Conservation (phyloP, 306 rosid species). For the Medicago ruthenica region DNA sequence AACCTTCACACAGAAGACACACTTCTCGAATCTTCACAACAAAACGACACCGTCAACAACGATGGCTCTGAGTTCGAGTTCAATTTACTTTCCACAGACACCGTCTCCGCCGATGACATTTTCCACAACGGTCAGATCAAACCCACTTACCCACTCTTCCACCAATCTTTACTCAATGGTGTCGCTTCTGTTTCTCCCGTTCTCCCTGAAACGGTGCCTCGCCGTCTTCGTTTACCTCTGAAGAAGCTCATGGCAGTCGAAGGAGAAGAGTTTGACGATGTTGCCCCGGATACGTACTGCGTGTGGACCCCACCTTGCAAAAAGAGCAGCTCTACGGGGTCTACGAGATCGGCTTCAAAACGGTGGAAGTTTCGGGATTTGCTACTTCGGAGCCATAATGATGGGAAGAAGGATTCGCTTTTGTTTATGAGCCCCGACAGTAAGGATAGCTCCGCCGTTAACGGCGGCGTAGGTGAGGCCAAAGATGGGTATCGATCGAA, state of each 20-base stretch:
- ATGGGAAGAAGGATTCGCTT: slow-evolving; percentile 53
- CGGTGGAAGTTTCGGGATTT: slow-evolving; percentile 77
- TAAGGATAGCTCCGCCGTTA: slow-evolving; percentile 19
- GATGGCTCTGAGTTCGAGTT: slow-evolving; percentile 79
- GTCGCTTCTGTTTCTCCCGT: slow-evolving; percentile 10
- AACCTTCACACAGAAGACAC: not conserved
- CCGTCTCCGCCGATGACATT: slow-evolving; percentile 76
- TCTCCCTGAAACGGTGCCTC: slow-evolving; percentile 1
- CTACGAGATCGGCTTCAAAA: slow-evolving; percentile 50
- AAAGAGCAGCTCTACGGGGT: slow-evolving; percentile 61
- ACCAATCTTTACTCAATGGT: slow-evolving; percentile 47
- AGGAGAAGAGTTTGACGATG: slow-evolving; percentile 52
- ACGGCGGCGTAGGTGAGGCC: not conserved
- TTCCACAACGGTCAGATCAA: slow-evolving; percentile 83
- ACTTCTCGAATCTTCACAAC: not conserved
- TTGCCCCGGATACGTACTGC: slow-evolving; percentile 62
- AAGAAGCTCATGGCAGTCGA: slow-evolving; percentile 59
- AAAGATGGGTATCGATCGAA: slow-evolving; percentile 40
- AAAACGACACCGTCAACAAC: not conserved
- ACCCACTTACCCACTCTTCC: slow-evolving; percentile 69
- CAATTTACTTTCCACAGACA: slow-evolving; percentile 50
- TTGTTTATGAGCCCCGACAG: slow-evolving; percentile 25
- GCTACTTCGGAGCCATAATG: slow-evolving; percentile 60
- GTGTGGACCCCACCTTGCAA: slow-evolving; percentile 71
- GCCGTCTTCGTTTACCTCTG: slow-evolving; percentile 61